Evolutionary conservation across 495 filamentous ascomycete genomes (phyloP), one percentile per base, ranked within the genome.

Genomic region (Trichoderma reesei): DNA sequence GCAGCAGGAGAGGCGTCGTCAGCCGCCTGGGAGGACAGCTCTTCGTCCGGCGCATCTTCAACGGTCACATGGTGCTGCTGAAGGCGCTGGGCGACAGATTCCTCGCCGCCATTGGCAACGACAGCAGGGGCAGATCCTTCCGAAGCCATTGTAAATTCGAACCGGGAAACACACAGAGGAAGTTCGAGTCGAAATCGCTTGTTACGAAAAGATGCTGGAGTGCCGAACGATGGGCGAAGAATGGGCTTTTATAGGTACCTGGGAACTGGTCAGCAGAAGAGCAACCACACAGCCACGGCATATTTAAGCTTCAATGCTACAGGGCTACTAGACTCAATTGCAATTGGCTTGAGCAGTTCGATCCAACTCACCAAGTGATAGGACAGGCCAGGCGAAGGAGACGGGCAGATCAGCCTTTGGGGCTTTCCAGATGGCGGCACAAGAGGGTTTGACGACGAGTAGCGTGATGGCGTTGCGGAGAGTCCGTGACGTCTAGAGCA

Each of bases 21-120:
- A 42, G 74, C 65, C 44, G 71, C 68, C 41, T 72, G 38, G 13
- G 74, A 70, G 64, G 86, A 68, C 66, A 93, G 85, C n/a, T 92
- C 90, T 69, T 92, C 89, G 71, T 96, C 92, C 41, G 81, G 76
- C 20, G 80, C 84, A 20, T 96, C 92, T 74, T 96, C 91, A 46
- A 96, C 82, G 6, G 86, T 90, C 39, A 79, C 76, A 65, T 83
- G 82, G 73, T 92, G 89, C 68, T 90, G 81, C 74, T 88, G 85
- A 44, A 96, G 84, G 77, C 85, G 83, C 68, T 90, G 86, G 31
- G 92, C 92, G 41, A 89, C 78, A 60, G 85, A 83, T 54, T 75
- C 72, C 67, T 75, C 70, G 42, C 64, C 71, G 63, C 66, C 64
- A 60, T 69, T 73, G 68, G 72, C 68, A 63, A 78, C 73, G 63